Evolutionary conservation across 1,284 basidiomycete species (phyloP).

Genomic region (Gomphus sp.): DNA sequence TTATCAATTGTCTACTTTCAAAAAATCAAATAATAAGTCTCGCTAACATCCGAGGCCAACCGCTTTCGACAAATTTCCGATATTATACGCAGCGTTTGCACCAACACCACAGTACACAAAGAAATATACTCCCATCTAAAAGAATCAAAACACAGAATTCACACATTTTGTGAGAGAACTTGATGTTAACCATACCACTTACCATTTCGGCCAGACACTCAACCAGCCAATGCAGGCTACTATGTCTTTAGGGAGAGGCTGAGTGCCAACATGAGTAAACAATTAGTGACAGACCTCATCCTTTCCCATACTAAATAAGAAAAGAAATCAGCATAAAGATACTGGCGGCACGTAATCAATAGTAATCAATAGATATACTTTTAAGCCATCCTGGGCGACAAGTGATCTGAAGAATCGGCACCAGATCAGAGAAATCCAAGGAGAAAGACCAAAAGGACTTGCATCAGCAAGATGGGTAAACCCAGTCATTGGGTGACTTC

Average conservation of each 20-base stretch:
- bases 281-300: neutral
- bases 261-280: neutral
- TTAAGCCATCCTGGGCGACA: conserved; percentile 1
- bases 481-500: neutral
- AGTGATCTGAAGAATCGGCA: neutral
- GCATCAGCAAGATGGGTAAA: conserved; percentile 2
- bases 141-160: conserved; percentile 15
- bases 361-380: neutral
- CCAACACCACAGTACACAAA: conserved; percentile 54
- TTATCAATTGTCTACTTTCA: neutral
- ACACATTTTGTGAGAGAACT: neutral
- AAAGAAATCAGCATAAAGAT: neutral
- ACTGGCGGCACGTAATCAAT: neutral
- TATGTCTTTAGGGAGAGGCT: conserved; percentile 26
- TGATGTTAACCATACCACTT: conserved; percentile 10
- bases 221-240: conserved; percentile 39
- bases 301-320: neutral
- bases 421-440: neutral
- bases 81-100: conserved; percentile 42
- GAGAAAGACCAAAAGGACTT: neutral
- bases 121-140: conserved; percentile 35
- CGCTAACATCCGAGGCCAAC: conserved; percentile 37
- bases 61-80: conserved; percentile 38
- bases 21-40: conserved; percentile 21
- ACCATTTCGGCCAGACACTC: conserved; percentile 56